These are phyloP conservation scores for Xylaria acuta DNA, from an alignment of 495 filamentous ascomycete species.

Conservation along the genomic window DNA sequence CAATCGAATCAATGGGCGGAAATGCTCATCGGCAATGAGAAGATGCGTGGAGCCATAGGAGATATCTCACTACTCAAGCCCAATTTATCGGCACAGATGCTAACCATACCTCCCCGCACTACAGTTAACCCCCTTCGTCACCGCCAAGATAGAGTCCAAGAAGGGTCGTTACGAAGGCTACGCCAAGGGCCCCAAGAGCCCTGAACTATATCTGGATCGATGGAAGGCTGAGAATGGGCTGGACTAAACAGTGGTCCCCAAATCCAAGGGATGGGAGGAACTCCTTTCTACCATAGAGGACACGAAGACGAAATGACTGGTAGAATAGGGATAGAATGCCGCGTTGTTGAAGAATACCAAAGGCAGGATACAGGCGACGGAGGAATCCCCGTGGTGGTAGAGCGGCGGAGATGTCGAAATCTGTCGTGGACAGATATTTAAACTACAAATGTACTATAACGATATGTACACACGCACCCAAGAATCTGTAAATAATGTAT, in stretches of 20 bases:
- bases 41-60: not conserved
- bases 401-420: not conserved
- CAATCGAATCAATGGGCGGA: not conserved
- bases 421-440: not conserved
- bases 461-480: conserved; percentile 9
- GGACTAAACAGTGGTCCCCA: conserved; percentile 49
- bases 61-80: not conserved
- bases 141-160: conserved; percentile 60
- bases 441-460: conserved; percentile 3
- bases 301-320: not conserved
- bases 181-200: conserved; percentile 59
- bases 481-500: conserved; percentile 8
- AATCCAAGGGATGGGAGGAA: not conserved
- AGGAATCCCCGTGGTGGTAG: not conserved
- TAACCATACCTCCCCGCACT: conserved; percentile 18
- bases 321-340: not conserved
- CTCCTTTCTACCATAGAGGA: not conserved
- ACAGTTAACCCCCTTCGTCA: conserved; percentile 89
- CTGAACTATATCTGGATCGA: conserved; percentile 62
- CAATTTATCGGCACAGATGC: not conserved
- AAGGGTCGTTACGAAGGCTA: conserved; percentile 58
- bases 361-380: not conserved
- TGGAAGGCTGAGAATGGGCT: conserved; percentile 76
- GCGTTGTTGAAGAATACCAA: not conserved
- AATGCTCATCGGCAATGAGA: not conserved